A percentile compares a stretch with the other conserved stretches of the same genome.
phyloP scores from a whole-genome alignment of 108 stramenopile species.

The Epithemia pelagica region DNA sequence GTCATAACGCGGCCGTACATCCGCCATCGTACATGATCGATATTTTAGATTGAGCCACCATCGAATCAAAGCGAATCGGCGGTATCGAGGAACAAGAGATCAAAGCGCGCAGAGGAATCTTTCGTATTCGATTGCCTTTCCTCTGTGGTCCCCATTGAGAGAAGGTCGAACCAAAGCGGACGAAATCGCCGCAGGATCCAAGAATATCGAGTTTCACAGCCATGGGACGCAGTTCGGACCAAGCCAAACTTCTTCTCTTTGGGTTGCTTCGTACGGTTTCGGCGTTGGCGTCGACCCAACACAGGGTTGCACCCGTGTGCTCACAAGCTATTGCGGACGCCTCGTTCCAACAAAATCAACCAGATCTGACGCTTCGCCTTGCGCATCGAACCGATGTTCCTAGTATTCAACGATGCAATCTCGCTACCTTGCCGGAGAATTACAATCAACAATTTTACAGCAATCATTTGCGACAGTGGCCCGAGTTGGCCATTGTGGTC shows the following conservation, averaged over 20 bases:
- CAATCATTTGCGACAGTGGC: conserved; percentile 77
- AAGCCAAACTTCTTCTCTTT: conserved; percentile 53
- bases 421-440: conserved; percentile 85
- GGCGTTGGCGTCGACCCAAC: conserved; percentile 34
- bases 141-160: too few relatives aligned
- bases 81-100: too few relatives aligned
- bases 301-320: neutral
- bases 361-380: conserved; percentile 40
- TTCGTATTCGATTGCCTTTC: too few relatives aligned
- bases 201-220: too few relatives aligned
- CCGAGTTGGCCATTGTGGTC: conserved; percentile 74
- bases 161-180: too few relatives aligned
- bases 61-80: too few relatives aligned
- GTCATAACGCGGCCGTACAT: too few relatives aligned
- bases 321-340: neutral
- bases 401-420: conserved; percentile 71
- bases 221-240: conserved; percentile 36
- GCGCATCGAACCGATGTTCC: conserved; percentile 68
- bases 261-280: conserved; percentile 59
- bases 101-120: too few relatives aligned
- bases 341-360: neutral
- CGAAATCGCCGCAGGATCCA: too few relatives aligned
- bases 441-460: conserved; percentile 78
- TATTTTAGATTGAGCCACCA: too few relatives aligned
- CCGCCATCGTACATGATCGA: too few relatives aligned